Evolutionary conservation across 2,329 filamentous ascomycete species (phyloP).

Genomic region (Leptographium procerum): DNA sequence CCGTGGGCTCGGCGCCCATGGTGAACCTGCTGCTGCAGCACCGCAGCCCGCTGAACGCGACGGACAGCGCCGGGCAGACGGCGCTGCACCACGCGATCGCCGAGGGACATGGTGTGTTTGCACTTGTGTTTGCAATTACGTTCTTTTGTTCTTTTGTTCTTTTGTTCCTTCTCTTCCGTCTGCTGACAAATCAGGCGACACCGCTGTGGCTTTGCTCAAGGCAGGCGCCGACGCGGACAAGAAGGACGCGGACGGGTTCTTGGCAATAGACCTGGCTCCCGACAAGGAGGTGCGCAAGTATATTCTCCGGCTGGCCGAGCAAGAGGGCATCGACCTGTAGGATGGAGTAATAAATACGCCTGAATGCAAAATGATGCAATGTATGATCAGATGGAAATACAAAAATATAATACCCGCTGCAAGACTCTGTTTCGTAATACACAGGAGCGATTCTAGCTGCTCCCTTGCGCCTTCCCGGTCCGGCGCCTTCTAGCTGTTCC

Average conservation of each 20-base stretch:
- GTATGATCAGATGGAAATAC: not conserved
- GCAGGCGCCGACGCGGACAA: slow-evolving; percentile 75
- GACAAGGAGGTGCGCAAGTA: slow-evolving; percentile 74
- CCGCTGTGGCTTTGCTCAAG: slow-evolving; percentile 71
- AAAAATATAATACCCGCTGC: not conserved
- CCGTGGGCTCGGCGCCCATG: slow-evolving; percentile 81
- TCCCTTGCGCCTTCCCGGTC: not conserved
- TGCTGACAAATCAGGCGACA: slow-evolving; percentile 47
- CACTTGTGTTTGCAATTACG: too few relatives aligned
- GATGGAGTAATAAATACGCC: too few relatives aligned
- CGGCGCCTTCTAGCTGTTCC: not conserved
- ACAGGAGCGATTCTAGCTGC: not conserved
- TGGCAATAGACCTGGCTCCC: slow-evolving; percentile 74
- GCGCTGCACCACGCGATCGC: slow-evolving; percentile 80
- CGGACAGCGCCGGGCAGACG: slow-evolving; percentile 73
- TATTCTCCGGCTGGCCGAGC: slow-evolving; percentile 66
- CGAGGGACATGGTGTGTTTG: slow-evolving; percentile 56
- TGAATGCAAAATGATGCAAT: too few relatives aligned
- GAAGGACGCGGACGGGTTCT: slow-evolving; percentile 56
- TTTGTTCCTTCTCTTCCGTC: too few relatives aligned
- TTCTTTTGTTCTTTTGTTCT: not conserved
- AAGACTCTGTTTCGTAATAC: not conserved
- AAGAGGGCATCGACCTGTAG: slow-evolving; percentile 62
- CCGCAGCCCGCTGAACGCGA: slow-evolving; percentile 70
- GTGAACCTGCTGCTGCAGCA: slow-evolving; percentile 67